phyloP scores from a whole-genome alignment of 441 rosid genomes.

The Erodium texanum region DNA sequence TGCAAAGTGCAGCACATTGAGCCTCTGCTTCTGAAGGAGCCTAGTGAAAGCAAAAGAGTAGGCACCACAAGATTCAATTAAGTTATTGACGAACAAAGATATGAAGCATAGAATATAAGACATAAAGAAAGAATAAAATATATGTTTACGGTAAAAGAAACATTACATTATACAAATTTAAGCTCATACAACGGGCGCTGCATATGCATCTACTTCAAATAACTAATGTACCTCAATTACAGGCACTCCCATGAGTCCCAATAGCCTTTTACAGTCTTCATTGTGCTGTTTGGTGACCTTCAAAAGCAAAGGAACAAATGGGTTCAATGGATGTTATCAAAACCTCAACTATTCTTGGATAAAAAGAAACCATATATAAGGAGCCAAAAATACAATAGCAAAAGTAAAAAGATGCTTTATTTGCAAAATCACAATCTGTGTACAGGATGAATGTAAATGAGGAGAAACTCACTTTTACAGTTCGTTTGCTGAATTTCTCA shows the following conservation, averaged over 20 bases:
- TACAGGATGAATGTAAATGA: neutral
- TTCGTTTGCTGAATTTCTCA: slow-evolving; percentile 91
- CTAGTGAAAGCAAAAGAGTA: slow-evolving; percentile 31
- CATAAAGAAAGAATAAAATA: neutral
- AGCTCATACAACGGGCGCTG: neutral
- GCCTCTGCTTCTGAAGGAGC: slow-evolving; percentile 98
- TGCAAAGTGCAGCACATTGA: slow-evolving; percentile 90
- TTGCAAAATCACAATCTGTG: neutral
- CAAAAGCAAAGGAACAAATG: slow-evolving; percentile 15
- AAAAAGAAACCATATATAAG: neutral
- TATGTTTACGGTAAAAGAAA: neutral
- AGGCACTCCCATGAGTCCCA: slow-evolving; percentile 92
- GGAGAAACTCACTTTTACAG: slow-evolving; percentile 58
- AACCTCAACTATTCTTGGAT: too few relatives aligned
- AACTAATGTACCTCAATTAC: slow-evolving; percentile 59
- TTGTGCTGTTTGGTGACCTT: slow-evolving; percentile 93
- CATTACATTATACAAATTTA: neutral
- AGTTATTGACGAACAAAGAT: slow-evolving; percentile 6
- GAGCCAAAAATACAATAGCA: neutral
- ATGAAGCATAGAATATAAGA: neutral
- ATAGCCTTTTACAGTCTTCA: slow-evolving; percentile 83
- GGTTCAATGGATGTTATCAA: neutral
- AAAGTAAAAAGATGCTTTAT: neutral
- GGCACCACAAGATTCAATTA: slow-evolving; percentile 6
- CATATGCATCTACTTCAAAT: neutral